Conservation (phyloP, 768 basidiomycete genomes). For the Dentipellis fragilis region DNA sequence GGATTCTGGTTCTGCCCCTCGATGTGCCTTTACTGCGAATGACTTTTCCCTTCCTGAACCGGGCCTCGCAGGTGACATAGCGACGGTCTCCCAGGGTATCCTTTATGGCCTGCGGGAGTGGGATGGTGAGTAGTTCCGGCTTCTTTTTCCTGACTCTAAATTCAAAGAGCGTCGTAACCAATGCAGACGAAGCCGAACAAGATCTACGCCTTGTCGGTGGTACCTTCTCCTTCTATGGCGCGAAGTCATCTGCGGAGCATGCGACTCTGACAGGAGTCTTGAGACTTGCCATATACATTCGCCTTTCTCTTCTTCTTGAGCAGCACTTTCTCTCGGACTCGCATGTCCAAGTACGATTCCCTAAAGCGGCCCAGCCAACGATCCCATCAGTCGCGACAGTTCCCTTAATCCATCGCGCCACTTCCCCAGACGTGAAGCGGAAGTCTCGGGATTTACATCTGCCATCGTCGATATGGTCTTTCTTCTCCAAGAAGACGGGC, state of each 20-base stretch:
- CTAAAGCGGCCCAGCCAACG: constrained; percentile 21
- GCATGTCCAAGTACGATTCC: constrained; percentile 35
- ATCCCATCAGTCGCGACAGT: not conserved
- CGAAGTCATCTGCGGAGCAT: constrained; percentile 33
- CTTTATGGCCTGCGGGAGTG: constrained; percentile 44
- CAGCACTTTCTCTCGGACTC: constrained; percentile 46
- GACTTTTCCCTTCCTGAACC: constrained; percentile 29
- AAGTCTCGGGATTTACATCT: constrained; percentile 7
- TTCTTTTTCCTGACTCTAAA: not conserved
- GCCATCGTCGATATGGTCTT: constrained; percentile 24
- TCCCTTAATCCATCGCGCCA: constrained; percentile 5
- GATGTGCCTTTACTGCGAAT: constrained; percentile 36
- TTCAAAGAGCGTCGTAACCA: constrained; percentile 6
- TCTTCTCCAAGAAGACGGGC: constrained; percentile 28
- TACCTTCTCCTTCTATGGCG: constrained; percentile 44
- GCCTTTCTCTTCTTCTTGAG: constrained; percentile 52
- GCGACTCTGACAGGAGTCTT: constrained; percentile 36
- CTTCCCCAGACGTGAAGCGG: constrained; percentile 14
- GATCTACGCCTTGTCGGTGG: constrained; percentile 44
- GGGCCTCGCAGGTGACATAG: constrained; percentile 10
- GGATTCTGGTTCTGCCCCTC: constrained; percentile 22
- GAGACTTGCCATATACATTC: constrained; percentile 40
- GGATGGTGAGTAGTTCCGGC: constrained; percentile 29
- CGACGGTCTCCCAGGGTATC: constrained; percentile 20
- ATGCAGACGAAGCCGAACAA: constrained; percentile 6